Conservation (phyloP, 306 rosid genomes). For the Phaseolus lunatus region DNA sequence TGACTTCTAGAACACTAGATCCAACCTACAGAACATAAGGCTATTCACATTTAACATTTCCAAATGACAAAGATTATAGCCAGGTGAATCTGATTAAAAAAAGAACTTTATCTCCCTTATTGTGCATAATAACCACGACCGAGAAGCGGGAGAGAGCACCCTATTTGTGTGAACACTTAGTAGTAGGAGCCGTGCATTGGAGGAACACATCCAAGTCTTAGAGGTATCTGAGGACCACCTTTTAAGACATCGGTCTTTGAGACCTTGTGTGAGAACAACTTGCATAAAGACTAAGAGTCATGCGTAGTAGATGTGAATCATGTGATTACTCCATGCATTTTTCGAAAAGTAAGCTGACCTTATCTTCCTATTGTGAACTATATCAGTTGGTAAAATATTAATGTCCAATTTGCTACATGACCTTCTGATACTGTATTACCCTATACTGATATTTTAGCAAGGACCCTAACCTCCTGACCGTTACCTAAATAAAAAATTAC, state of each 20-base stretch:
- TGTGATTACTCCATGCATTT: slow-evolving; percentile 9
- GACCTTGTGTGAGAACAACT: neutral
- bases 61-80: neutral
- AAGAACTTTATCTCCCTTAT: neutral
- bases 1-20: slow-evolving; percentile 13
- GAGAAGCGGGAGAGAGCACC: neutral
- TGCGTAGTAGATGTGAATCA: slow-evolving; percentile 10
- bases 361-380: slow-evolving; percentile 17
- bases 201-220: neutral
- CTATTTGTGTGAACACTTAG: neutral
- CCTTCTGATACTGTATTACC: neutral
- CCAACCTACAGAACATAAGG: neutral
- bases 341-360: neutral
- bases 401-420: neutral
- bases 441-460: neutral
- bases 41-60: neutral
- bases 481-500: neutral
- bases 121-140: neutral
- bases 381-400: neutral
- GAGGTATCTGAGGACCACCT: neutral
- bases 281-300: neutral
- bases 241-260: neutral
- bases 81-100: neutral
- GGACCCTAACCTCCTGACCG: too few relatives aligned
- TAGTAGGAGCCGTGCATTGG: neutral